Evolutionary conservation across 73 alveolate genomes (phyloP), one percentile per base, ranked within the genome.

Genomic region (Durusdinium trenchii): DNA sequence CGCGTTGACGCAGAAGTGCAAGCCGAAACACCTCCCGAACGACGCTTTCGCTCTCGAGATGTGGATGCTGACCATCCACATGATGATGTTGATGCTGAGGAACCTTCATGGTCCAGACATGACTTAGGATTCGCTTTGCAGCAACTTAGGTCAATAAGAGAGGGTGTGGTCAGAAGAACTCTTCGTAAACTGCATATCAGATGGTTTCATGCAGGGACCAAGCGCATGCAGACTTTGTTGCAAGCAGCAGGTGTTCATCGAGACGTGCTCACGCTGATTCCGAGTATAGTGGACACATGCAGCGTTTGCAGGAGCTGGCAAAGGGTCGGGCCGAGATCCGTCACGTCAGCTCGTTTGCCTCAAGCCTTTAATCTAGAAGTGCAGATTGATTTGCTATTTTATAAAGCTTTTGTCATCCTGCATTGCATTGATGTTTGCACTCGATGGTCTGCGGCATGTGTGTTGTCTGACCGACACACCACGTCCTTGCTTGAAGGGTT

Each of bases 121-220:
- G 90, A 91, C 35, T 32, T 91, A 0, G 98, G 98, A 0, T 26
- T 57, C 35, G 98, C 78, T 0, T 35, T 91, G 10, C 79, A 51
- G 28, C 87, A 67, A 42, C 50, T 69, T 20, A 40, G 78, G 2
- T 69, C 90, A 3, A 14, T 91, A 1, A 30, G 98, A 5, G 98
- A 91, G 38, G 89, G 96, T 3, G 99, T 94, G 0, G 99, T 94
- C 40, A 38, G 99, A 0, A 51, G 94, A 5, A 62, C 93, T 0
- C 52, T 94, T 32, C 38, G 99, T 9, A 50, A 57, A 40, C 46
- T 94, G 50, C 99, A 94, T 57, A 50, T 94, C 40, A 23, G 99
- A 14, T 78, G 91, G 94, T 94, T 38, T 30, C 99, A 94, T 42
- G 76, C 92, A 0, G 12, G 67, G 2, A 30, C 99, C 38, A 47